Evolutionary conservation across 179 eudicot genomes (phyloP), one percentile per base, ranked within the genome.

Genomic region (Patellifolia procumbens): DNA sequence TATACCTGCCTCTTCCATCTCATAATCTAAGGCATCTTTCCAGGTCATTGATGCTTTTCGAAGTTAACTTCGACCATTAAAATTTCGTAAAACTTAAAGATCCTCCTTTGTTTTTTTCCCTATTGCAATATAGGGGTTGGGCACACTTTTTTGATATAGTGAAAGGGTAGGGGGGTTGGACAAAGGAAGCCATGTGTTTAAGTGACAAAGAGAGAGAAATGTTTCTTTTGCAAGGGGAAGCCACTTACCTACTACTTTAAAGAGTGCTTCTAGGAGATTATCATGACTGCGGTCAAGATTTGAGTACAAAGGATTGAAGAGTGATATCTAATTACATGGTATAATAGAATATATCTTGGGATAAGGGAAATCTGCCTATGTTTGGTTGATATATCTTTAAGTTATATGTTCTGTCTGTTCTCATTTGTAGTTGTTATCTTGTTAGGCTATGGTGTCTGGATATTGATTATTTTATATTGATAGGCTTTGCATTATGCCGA

Each of bases 401-500:
- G 67, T 32, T 35, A 45, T 17, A 19, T 75, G 46, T 15, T 13
- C 22, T 32, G 43, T 53, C 63, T 69, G 62, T 2, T 45, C 66
- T 62, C 67, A 43, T 55, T 34, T 26, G 12, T 12, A n/a, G 13
- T 46, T 70, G 22, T 35, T 58, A 28, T 60, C 43, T 37, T 56
- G 71, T 32, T 68, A 19, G 63, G 53, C n/a, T 76, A 32, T 51
- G 45, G 52, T 64, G 42, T 65, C 24, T 59, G 63, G 34, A 35
- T 3, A 34, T 67, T 78, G 77, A 64, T 70, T 35, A 39, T 5
- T 70, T 73, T 60, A 20, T 73, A 79, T 55, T 84, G 73, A 60
- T 60, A 94, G 99, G 97, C 97, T 68, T 85, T 95, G 72, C 88
- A 83, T 28, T 81, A 91, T 84, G 99, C 99, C 24, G 99, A 95